Conservation (phyloP, 139 green algal genomes). For the Asterochloris erici region DNA sequence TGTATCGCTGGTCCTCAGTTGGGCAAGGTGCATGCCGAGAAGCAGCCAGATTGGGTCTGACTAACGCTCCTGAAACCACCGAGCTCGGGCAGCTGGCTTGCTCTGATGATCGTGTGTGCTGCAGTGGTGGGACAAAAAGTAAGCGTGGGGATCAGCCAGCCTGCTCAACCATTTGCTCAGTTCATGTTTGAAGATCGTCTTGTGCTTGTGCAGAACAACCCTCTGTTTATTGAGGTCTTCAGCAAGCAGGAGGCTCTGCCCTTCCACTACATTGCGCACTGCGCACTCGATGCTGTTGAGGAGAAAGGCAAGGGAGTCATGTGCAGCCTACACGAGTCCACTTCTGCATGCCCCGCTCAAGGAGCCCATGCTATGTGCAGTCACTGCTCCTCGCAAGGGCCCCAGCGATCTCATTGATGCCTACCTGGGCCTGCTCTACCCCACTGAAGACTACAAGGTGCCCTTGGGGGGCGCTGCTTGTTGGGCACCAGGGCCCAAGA, state of each 20-base stretch:
- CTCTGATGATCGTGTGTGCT: conserved; percentile 41
- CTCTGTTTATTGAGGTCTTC: conserved; percentile 71
- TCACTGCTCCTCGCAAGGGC: conserved; percentile 15
- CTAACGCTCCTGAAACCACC: no score
- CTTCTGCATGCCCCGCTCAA: background rate
- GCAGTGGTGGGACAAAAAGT: conserved; percentile 45
- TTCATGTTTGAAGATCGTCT: background rate
- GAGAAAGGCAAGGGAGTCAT: conserved; percentile 58
- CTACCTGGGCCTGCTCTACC: conserved; percentile 81
- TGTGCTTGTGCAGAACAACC: conserved; percentile 63
- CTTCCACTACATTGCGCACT: conserved; percentile 87
- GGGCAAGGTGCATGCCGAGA: no score
- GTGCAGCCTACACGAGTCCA: background rate
- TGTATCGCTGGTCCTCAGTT: no score
- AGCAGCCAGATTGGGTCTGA: no score
- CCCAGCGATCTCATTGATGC: conserved; percentile 51
- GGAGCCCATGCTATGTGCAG: background rate
- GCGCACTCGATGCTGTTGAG: conserved; percentile 79
- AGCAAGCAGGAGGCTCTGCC: conserved; percentile 52
- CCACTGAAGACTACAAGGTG: conserved; percentile 80
- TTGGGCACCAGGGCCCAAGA: no score
- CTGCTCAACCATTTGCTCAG: background rate
- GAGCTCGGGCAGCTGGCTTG: no score
- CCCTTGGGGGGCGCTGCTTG: conserved; percentile 28
- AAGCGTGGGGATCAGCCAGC: background rate